These are phyloP conservation scores for Fusarium dlaminii DNA, from an alignment of 2,329 filamentous ascomycete genomes.

Conservation along the genomic window DNA sequence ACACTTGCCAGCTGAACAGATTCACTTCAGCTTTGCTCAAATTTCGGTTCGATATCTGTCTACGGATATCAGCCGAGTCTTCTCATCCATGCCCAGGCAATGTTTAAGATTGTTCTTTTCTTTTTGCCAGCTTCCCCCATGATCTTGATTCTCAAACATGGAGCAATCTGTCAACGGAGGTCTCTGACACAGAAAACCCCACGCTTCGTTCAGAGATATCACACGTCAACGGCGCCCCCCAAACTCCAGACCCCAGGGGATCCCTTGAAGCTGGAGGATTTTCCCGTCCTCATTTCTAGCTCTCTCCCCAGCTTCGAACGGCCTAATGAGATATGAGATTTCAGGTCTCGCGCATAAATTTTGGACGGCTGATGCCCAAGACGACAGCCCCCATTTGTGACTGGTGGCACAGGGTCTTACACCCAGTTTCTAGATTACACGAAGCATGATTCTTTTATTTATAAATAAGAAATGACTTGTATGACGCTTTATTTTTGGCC, in stretches of 20 bases:
- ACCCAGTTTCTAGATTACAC: not conserved
- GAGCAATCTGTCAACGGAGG: not conserved
- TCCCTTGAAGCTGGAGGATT: not conserved
- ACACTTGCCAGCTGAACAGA: not conserved
- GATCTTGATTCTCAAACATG: constrained; percentile 17
- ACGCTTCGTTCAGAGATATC: constrained; percentile 29
- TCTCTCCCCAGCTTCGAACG: constrained; percentile 8
- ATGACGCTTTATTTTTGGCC: constrained; percentile 1
- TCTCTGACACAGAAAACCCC: constrained; percentile 26
- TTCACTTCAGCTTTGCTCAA: not conserved
- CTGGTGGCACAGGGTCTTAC: not conserved
- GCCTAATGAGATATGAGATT: constrained; percentile 8
- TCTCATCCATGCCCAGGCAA: not conserved
- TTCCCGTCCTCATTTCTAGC: constrained; percentile 12
- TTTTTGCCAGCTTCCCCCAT: constrained; percentile 6
- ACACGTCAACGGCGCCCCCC: constrained; percentile 34
- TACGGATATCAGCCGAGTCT: constrained; percentile 17
- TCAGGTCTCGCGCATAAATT: constrained; percentile 2
- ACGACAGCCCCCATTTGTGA: constrained; percentile 8
- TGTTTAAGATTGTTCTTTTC: not conserved
- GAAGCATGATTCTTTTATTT: not conserved
- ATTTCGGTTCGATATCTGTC: constrained; percentile 27
- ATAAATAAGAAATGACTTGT: not conserved
- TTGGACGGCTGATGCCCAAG: constrained; percentile 16
- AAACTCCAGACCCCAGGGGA: constrained; percentile 5